Percentiles rank a stretch among this genome's conserved stretches.
These are phyloP conservation scores for Forsythia suspensa DNA, from an alignment of 257 asterid genomes.

Conservation along the genomic window DNA sequence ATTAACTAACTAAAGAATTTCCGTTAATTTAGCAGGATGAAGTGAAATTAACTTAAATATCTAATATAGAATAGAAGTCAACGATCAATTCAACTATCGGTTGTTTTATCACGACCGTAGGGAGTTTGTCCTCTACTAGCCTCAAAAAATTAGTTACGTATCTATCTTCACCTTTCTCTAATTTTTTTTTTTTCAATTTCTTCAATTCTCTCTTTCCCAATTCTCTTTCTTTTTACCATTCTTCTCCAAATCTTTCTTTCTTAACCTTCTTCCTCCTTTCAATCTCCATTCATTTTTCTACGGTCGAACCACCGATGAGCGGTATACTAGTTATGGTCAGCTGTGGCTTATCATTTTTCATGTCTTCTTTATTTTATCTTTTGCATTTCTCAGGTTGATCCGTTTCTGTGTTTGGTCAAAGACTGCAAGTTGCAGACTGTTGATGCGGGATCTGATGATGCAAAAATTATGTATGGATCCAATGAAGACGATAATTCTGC, in stretches of 20 bases:
- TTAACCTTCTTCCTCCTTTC: too few relatives aligned
- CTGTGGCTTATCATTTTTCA: not conserved
- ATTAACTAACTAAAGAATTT: not conserved
- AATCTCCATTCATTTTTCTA: too few relatives aligned
- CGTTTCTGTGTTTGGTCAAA: constrained; percentile 73
- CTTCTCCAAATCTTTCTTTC: too few relatives aligned
- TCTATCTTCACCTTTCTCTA: too few relatives aligned
- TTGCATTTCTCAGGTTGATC: constrained; percentile 70
- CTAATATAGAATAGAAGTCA: too few relatives aligned
- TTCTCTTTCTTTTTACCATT: too few relatives aligned
- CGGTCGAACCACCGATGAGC: too few relatives aligned
- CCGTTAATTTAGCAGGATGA: not conserved
- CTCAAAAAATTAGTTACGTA: too few relatives aligned
- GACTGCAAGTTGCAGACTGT: constrained; percentile 77
- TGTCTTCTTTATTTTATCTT: not conserved
- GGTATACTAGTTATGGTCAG: not conserved
- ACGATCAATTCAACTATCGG: not conserved
- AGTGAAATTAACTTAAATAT: not conserved
- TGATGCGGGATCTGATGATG: constrained; percentile 40
- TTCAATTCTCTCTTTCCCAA: too few relatives aligned
- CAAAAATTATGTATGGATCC: constrained; percentile 59
- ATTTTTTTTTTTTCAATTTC: too few relatives aligned
- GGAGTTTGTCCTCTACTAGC: too few relatives aligned
- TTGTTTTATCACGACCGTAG: not conserved
- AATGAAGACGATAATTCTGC: constrained; percentile 80